These are phyloP conservation scores for Skeletonema grethae DNA, from an alignment of 108 stramenopile species.

Conservation along the genomic window DNA sequence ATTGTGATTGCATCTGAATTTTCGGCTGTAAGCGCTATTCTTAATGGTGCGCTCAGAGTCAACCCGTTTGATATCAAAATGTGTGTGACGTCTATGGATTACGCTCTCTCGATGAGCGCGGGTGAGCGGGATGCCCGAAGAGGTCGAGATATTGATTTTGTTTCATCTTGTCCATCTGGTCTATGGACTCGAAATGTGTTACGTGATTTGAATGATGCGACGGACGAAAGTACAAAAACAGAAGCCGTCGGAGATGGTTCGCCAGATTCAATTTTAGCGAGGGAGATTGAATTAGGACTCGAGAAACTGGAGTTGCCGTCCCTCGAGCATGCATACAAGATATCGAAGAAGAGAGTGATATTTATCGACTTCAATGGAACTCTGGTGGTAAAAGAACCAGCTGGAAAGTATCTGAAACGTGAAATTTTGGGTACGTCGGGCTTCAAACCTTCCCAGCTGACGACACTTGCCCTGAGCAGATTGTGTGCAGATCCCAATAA, in stretches of 20 bases:
- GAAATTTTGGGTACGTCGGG: conserved; percentile 92
- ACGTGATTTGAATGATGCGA: conserved; percentile 82
- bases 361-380: conserved; percentile 98
- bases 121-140: conserved; percentile 88
- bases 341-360: conserved; percentile 85
- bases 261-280: conserved; percentile 64
- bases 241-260: conserved; percentile 37
- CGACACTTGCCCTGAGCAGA: conserved; percentile 68
- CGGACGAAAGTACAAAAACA: conserved; percentile 26
- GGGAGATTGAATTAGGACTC: conserved; percentile 59
- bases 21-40: conserved; percentile 92
- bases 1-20: conserved; percentile 98
- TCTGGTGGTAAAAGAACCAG: conserved; percentile 92
- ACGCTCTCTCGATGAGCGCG: conserved; percentile 87
- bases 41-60: conserved; percentile 97
- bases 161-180: conserved; percentile 91
- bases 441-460: conserved; percentile 75
- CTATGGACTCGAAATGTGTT: conserved; percentile 97
- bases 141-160: conserved; percentile 96
- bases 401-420: conserved; percentile 96
- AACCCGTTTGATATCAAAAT: conserved; percentile 96
- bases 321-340: conserved; percentile 73
- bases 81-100: conserved; percentile 89
- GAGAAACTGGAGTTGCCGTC: conserved; percentile 58
- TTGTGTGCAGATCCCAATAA: conserved; percentile 86